Base-by-base conservation (phyloP, 1,284 basidiomycete species). In the Baeospora myosura region DNA sequence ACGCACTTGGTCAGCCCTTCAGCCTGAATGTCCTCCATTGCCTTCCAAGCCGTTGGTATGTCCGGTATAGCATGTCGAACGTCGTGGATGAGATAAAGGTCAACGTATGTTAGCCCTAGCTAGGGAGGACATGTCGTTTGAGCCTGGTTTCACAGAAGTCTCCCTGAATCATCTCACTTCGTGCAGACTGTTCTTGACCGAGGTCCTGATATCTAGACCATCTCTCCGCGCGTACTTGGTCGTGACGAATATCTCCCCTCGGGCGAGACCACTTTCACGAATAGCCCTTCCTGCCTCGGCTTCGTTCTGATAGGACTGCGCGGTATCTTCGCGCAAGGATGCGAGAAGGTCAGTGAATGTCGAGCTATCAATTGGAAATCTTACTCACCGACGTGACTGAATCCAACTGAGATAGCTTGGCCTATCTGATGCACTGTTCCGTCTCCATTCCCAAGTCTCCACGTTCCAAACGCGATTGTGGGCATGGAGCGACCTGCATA, bases 81-180 rank as follows among this genome's bases (percentile, higher is more conserved):
- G 40, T 62, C 56, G 52, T 87, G 83, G 35, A 83, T 74, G 38
- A 84, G 72, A 59, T 85, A 88, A 29, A 88, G 59, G 56, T 88
- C 85, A 7, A 89, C 70, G 46, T 81, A 79, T 3, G 69, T 62
- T 5, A 88, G 52, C 0, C 76, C 81, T 16, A 87, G 68, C 78
- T 82, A 33, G 42, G 21, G 32, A 34, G 17, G 8, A 40, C n/a
- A n/a, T n/a, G n/a, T n/a, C n/a, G n/a, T n/a, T n/a, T n/a, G n/a
- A n/a, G n/a, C n/a, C n/a, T n/a, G n/a, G n/a, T n/a, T n/a, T n/a
- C n/a, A n/a, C n/a, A n/a, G n/a, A n/a, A n/a, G n/a, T n/a, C n/a
- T n/a, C n/a, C n/a, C n/a, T n/a, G n/a, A n/a, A n/a, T 34, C 18
- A 8, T 14, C 65, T 28, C 45, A 78, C 77, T 45, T 78, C 75